Evolutionary conservation across 179 eudicot species (phyloP).

Genomic region (Nepenthes alata): DNA sequence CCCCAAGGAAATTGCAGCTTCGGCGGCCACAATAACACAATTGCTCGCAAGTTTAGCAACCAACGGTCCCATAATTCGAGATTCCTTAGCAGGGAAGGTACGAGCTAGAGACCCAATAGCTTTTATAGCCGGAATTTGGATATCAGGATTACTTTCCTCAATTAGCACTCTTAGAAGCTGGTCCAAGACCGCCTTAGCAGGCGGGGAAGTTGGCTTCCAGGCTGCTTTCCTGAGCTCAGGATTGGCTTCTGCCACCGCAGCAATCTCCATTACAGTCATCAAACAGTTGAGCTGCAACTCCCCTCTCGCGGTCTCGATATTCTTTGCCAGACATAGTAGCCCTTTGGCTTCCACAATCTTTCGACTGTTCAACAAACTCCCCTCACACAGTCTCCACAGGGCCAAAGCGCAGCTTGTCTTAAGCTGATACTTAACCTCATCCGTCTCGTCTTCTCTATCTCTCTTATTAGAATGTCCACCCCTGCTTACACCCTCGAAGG

Average conservation of each 20-base stretch:
- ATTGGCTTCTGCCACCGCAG: conserved; percentile 49
- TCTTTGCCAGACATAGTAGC: conserved; percentile 47
- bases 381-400: conserved; percentile 41
- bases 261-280: conserved; percentile 54
- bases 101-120: conserved; percentile 55
- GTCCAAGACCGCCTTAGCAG: conserved; percentile 49
- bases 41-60: conserved; percentile 38
- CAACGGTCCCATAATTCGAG: conserved; percentile 37
- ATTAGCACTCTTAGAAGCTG: conserved; percentile 48
- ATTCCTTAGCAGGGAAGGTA: conserved; percentile 55
- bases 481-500: conserved; percentile 21
- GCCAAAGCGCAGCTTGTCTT: conserved; percentile 44
- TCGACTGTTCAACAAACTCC: conserved; percentile 45
- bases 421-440: conserved; percentile 40
- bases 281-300: conserved; percentile 44
- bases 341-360: conserved; percentile 65
- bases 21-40: conserved; percentile 32
- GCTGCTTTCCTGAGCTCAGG: conserved; percentile 47
- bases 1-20: conserved; percentile 46
- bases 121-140: conserved; percentile 37
- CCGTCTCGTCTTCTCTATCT: not conserved
- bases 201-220: conserved; percentile 51
- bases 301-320: conserved; percentile 44
- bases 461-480: conserved; percentile 6
- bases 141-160: conserved; percentile 24